Evolutionary conservation across 2,329 filamentous ascomycete species (phyloP).

Genomic region (Cercospora berteroae): DNA sequence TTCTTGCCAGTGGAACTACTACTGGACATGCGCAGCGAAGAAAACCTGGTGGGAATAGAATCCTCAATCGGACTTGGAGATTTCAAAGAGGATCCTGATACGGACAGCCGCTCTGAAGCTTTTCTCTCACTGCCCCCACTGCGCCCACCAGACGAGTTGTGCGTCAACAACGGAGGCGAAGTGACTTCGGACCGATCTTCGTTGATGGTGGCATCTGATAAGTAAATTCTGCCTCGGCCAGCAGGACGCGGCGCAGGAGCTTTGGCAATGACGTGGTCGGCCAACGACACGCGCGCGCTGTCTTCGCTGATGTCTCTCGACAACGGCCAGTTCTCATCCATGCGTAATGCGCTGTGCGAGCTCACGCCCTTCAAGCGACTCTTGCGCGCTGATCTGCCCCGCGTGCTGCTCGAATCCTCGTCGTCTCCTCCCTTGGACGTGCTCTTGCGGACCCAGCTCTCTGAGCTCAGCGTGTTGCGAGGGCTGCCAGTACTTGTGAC

Average conservation of each 20-base stretch:
- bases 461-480: slow-evolving; percentile 34
- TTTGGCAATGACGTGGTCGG: slow-evolving; percentile 31
- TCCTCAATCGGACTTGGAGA: slow-evolving; percentile 33
- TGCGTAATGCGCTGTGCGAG: slow-evolving; percentile 30
- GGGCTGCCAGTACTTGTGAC: slow-evolving; percentile 36
- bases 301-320: slow-evolving; percentile 3
- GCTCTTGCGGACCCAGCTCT: slow-evolving; percentile 35
- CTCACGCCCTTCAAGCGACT: slow-evolving; percentile 26
- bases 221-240: slow-evolving; percentile 37
- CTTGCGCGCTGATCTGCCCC: slow-evolving; percentile 22
- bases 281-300: slow-evolving; percentile 20
- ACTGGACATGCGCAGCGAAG: slow-evolving; percentile 38
- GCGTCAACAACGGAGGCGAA: slow-evolving; percentile 16
- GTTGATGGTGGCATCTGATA: slow-evolving; percentile 28
- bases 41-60: slow-evolving; percentile 37
- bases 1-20: slow-evolving; percentile 32
- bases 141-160: slow-evolving; percentile 11
- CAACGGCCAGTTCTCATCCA: slow-evolving; percentile 5
- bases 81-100: slow-evolving; percentile 22
- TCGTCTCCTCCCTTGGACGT: slow-evolving; percentile 17
- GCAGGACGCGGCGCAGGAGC: slow-evolving; percentile 41
- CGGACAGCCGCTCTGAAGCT: slow-evolving; percentile 17
- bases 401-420: slow-evolving; percentile 26
- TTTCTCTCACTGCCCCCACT: slow-evolving; percentile 14
- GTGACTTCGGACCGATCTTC: slow-evolving; percentile 24